A percentile compares a stretch with the other conserved stretches of the same genome.
These are phyloP conservation scores for Aspergillus persii DNA, from an alignment of 2,329 filamentous ascomycete species.

Conservation along the genomic window DNA sequence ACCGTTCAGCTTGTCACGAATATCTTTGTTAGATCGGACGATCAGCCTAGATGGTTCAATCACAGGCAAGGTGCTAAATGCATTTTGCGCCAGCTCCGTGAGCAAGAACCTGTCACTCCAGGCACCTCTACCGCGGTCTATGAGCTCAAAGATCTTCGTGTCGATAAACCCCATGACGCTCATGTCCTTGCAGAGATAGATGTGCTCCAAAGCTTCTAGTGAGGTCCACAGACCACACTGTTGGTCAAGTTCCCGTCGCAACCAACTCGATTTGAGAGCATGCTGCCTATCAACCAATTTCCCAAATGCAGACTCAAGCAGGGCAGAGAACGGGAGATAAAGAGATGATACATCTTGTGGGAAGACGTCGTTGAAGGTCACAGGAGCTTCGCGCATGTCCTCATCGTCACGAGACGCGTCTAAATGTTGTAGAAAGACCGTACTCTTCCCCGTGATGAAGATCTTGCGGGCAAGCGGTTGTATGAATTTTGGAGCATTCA, in stretches of 20 bases:
- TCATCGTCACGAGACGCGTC: constrained; percentile 42
- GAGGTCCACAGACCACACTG: constrained; percentile 65
- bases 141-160: constrained; percentile 68
- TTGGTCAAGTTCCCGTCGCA: constrained; percentile 66
- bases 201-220: constrained; percentile 64
- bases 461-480: constrained; percentile 67
- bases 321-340: constrained; percentile 55
- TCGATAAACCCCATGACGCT: constrained; percentile 65
- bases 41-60: constrained; percentile 63
- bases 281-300: constrained; percentile 76
- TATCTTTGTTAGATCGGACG: constrained; percentile 51
- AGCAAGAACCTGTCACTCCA: constrained; percentile 84
- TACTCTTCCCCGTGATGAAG: constrained; percentile 84
- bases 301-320: constrained; percentile 70
- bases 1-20: constrained; percentile 45
- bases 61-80: constrained; percentile 55
- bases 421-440: constrained; percentile 76
- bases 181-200: constrained; percentile 78
- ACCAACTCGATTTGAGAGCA: constrained; percentile 62
- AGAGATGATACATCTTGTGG: constrained; percentile 39
- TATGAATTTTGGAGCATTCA: constrained; percentile 74
- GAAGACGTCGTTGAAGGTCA: constrained; percentile 30
- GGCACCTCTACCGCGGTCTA: constrained; percentile 58
- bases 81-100: constrained; percentile 72
- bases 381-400: constrained; percentile 35